Percentiles rank a stretch among this genome's conserved stretches.
Evolutionary conservation across 2,329 filamentous ascomycete genomes (phyloP).

Genomic region (Paraphoma sp.): DNA sequence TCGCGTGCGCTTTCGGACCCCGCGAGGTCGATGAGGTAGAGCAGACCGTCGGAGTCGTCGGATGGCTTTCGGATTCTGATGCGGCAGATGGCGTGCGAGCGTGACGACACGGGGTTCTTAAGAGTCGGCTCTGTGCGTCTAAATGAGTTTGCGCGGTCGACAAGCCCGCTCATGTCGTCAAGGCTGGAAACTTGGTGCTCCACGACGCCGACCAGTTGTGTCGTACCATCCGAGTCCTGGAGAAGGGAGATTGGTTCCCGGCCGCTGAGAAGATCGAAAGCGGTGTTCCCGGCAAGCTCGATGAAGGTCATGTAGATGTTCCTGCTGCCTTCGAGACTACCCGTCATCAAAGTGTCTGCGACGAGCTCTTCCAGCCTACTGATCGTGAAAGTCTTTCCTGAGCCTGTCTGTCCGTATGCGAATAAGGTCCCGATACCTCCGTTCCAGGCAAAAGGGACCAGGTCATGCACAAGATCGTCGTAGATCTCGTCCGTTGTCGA

Average conservation of each 20-base stretch:
- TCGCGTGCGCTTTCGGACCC: slow-evolving; percentile 59
- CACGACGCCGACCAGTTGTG: slow-evolving; percentile 53
- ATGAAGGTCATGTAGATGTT: slow-evolving; percentile 49
- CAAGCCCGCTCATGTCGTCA: slow-evolving; percentile 38
- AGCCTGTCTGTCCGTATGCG: slow-evolving; percentile 94
- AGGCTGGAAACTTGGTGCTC: slow-evolving; percentile 47
- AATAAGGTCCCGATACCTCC: slow-evolving; percentile 67
- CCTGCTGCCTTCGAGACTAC: slow-evolving; percentile 22
- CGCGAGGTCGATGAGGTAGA: slow-evolving; percentile 58
- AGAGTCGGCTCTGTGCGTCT: slow-evolving; percentile 52
- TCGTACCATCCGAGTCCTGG: slow-evolving; percentile 54
- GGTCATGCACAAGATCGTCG: slow-evolving; percentile 47
- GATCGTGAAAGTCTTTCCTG: slow-evolving; percentile 91
- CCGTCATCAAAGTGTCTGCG: slow-evolving; percentile 44
- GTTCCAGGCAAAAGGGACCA: slow-evolving; percentile 56
- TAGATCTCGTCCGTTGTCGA: slow-evolving; percentile 52
- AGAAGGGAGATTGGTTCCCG: slow-evolving; percentile 53
- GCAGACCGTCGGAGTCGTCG: slow-evolving; percentile 48
- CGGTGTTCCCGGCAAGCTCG: slow-evolving; percentile 44
- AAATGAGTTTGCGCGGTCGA: slow-evolving; percentile 50
- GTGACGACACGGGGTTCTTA: slow-evolving; percentile 58
- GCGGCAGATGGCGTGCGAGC: slow-evolving; percentile 58
- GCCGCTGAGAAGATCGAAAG: slow-evolving; percentile 44
- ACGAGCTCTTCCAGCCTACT: slow-evolving; percentile 52
- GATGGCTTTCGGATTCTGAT: slow-evolving; percentile 50